A percentile compares a stretch with the other conserved stretches of the same genome.
Evolutionary conservation across 306 rosid species (phyloP).

Genomic region (Quercus alba): DNA sequence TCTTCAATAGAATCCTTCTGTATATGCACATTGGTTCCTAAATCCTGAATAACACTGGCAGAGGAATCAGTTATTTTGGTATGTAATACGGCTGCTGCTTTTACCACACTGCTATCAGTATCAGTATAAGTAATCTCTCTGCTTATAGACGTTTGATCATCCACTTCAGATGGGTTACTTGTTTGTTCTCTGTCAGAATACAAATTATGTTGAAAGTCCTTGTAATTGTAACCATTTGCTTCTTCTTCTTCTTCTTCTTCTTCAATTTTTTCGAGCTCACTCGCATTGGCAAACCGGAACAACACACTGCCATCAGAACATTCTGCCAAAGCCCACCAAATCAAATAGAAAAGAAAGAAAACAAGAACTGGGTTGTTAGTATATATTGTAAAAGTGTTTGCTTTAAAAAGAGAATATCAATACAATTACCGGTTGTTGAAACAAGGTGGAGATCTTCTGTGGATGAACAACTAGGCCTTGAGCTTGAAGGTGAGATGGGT

Average conservation of each 20-base stretch:
- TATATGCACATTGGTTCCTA: background rate
- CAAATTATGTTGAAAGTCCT: constrained; percentile 22
- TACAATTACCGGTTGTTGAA: constrained; percentile 42
- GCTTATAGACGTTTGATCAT: constrained; percentile 10
- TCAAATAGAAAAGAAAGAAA: background rate
- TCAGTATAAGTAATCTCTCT: constrained; percentile 15
- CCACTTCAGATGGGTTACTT: constrained; percentile 8
- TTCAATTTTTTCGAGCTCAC: constrained; percentile 28
- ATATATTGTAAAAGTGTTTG: too few relatives aligned
- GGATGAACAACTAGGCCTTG: constrained; percentile 25
- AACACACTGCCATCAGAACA: constrained; percentile 54
- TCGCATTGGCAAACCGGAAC: constrained; percentile 47
- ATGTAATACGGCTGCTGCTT: background rate
- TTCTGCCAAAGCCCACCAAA: constrained; percentile 44
- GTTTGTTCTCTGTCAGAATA: constrained; percentile 3
- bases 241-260: background rate
- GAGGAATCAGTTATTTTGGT: background rate
- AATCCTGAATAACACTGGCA: background rate
- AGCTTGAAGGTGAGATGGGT: constrained; percentile 28
- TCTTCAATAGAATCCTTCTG: constrained; percentile 27
- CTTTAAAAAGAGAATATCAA: background rate
- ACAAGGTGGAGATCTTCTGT: constrained; percentile 37
- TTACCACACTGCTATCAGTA: background rate
- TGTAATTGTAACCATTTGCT: background rate
- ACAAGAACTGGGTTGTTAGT: background rate